These are phyloP conservation scores for Ogataea hybrid DNA, from an alignment of 1,139 yeast species.

Conservation along the genomic window DNA sequence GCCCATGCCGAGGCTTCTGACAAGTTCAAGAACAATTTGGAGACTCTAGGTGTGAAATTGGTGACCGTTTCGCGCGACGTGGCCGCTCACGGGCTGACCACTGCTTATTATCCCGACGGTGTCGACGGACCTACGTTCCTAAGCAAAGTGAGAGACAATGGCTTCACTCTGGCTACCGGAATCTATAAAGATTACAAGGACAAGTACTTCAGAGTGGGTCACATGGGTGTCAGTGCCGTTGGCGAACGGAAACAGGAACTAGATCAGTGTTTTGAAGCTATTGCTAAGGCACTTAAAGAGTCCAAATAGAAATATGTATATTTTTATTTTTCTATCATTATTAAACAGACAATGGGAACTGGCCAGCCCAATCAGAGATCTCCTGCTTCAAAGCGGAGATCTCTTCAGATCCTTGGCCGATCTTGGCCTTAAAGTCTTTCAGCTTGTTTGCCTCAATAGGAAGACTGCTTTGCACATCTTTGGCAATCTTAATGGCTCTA, in stretches of 20 bases:
- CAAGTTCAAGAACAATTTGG: constrained; percentile 58
- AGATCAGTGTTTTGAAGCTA: constrained; percentile 38
- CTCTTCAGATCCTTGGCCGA: constrained; percentile 68
- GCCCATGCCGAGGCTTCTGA: constrained; percentile 63
- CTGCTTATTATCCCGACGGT: constrained; percentile 79
- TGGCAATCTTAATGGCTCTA: constrained; percentile 77
- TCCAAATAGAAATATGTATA: background rate
- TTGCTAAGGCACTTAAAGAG: constrained; percentile 36
- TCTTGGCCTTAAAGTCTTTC: constrained; percentile 86
- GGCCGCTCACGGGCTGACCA: constrained; percentile 88
- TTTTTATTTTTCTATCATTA: constrained; percentile 1
- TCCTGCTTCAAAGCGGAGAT: constrained; percentile 69
- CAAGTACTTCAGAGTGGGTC: constrained; percentile 91
- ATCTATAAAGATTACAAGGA: constrained; percentile 78
- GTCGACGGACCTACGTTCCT: constrained; percentile 66
- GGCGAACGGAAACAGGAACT: constrained; percentile 43
- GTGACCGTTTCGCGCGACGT: constrained; percentile 57
- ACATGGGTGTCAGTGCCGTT: constrained; percentile 77
- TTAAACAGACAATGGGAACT: constrained; percentile 84
- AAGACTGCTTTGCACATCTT: constrained; percentile 66
- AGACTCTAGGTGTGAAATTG: constrained; percentile 60
- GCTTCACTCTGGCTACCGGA: constrained; percentile 89
- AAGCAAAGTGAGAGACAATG: constrained; percentile 54
- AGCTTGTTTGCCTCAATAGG: constrained; percentile 89
- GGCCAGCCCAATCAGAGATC: constrained; percentile 88